Evolutionary conservation across 495 filamentous ascomycete species (phyloP).

Genomic region (Aspergillus egyptiacus): DNA sequence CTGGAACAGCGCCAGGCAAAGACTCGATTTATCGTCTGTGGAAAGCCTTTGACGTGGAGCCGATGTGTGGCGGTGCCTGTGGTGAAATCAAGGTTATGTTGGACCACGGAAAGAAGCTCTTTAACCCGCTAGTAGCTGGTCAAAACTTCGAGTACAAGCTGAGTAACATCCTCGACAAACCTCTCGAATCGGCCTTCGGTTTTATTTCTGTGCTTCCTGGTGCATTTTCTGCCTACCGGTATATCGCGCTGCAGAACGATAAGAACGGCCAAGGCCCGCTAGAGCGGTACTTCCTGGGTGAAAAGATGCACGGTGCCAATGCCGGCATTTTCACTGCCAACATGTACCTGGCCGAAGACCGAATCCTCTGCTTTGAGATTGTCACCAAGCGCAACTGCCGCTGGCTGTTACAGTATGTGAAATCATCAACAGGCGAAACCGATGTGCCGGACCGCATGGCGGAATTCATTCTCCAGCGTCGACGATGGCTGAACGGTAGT

Average conservation of each 20-base stretch:
- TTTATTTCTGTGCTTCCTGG: slow-evolving; percentile 97
- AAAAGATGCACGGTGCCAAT: slow-evolving; percentile 93
- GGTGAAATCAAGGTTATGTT: slow-evolving; percentile 99
- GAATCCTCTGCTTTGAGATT: slow-evolving; percentile 98
- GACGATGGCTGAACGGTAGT: slow-evolving; percentile 96
- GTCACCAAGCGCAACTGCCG: slow-evolving; percentile 94
- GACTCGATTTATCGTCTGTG: slow-evolving; percentile 95
- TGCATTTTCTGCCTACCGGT: slow-evolving; percentile 97
- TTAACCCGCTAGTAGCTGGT: slow-evolving; percentile 91
- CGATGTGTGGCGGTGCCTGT: slow-evolving; percentile 94
- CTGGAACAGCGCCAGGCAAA: slow-evolving; percentile 86
- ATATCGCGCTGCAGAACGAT: slow-evolving; percentile 91
- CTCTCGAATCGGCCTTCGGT: slow-evolving; percentile 93
- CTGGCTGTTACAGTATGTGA: slow-evolving; percentile 98
- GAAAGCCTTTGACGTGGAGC: slow-evolving; percentile 98
- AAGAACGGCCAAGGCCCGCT: slow-evolving; percentile 86
- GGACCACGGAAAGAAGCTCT: slow-evolving; percentile 79
- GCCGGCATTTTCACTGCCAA: slow-evolving; percentile 98
- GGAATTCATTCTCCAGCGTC: slow-evolving; percentile 91
- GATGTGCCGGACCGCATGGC: slow-evolving; percentile 95
- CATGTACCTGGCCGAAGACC: slow-evolving; percentile 99
- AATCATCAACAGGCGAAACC: slow-evolving; percentile 91
- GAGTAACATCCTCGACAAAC: slow-evolving; percentile 98
- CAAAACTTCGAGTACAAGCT: slow-evolving; percentile 99
- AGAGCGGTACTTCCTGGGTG: slow-evolving; percentile 95